Evolutionary conservation across 1,284 basidiomycete genomes (phyloP), one percentile per base, ranked within the genome.

Genomic region (Tilletia indica): DNA sequence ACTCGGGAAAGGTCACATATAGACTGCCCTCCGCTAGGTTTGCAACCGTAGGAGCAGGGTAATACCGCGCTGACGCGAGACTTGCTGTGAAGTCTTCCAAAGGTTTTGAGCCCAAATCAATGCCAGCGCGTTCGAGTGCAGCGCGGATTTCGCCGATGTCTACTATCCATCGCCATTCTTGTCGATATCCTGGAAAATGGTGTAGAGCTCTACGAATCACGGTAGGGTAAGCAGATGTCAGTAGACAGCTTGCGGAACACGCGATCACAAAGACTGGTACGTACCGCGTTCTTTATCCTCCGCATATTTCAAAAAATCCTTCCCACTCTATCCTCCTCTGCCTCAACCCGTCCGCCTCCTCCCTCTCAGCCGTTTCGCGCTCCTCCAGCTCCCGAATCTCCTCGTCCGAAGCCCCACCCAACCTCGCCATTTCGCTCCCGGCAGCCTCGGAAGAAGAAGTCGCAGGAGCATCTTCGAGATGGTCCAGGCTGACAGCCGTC

Each of bases 261-360:
- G 21, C n/a, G 2, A 31, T 31, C 25, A 31, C 25, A 31, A 63
- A 8, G 19, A 54, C 9, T n/a, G 4, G 47, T 8, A 70, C 74
- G 72, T 73, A 76, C 74, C 73, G 48, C 82, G 77, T 63, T 84
- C 82, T 69, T 84, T 83, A 54, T 77, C 72, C 61, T 83, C 82
- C 31, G 82, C 82, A 69, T 83, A 84, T 25, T 79, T 77, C 34
- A 84, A 72, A 72, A 69, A 84, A 84, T 0, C 82, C 82, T 54
- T 84, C 82, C 82, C 82, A 84, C 67, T 84, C 82, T 48, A 84
- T 81, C 71, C 81, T 78, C 16, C 80, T 72, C 71, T 82, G 80
- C 3, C 81, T 71, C 4, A 71, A 72, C 25, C 80, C 77, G 8
- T 77, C 79, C 36, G 12, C 61, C 36, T 34, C 61, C 61, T 64